phyloP scores from a whole-genome alignment of 108 stramenopile species.

The Discostella stelligeroides region DNA sequence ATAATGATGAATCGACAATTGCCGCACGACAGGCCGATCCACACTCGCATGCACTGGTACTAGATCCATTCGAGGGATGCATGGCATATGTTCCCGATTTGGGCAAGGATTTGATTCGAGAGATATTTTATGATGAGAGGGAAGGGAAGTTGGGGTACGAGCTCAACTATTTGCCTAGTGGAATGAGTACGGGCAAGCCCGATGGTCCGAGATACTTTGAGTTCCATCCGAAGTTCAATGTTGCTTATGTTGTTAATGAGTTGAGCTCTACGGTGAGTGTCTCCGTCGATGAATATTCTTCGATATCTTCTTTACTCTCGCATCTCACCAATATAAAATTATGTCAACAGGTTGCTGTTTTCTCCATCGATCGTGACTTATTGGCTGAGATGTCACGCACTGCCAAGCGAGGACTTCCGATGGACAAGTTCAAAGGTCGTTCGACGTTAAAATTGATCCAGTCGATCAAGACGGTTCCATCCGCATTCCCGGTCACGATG shows the following conservation, averaged over 20 bases:
- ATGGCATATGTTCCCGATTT: slow-evolving; percentile 88
- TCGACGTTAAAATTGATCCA: slow-evolving; percentile 85
- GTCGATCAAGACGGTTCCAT: slow-evolving; percentile 90
- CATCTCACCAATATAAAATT: not conserved
- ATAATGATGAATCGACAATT: slow-evolving; percentile 85
- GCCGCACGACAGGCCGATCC: slow-evolving; percentile 91
- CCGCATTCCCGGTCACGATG: slow-evolving; percentile 86
- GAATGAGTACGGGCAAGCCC: slow-evolving; percentile 79
- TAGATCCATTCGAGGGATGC: slow-evolving; percentile 91
- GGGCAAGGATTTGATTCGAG: slow-evolving; percentile 88
- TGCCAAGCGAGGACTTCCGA: slow-evolving; percentile 60
- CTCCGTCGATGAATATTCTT: not conserved
- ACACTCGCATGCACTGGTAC: slow-evolving; percentile 93
- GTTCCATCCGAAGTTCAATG: slow-evolving; percentile 87
- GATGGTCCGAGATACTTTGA: slow-evolving; percentile 93
- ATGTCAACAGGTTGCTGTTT: slow-evolving; percentile 78
- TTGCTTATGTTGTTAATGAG: slow-evolving; percentile 93
- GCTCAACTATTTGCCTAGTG: slow-evolving; percentile 76
- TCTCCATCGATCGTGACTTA: slow-evolving; percentile 74
- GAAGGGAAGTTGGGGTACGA: slow-evolving; percentile 66
- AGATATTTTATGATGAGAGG: slow-evolving; percentile 73
- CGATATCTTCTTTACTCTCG: too few relatives aligned
- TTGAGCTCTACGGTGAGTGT: slow-evolving; percentile 80
- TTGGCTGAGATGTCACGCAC: slow-evolving; percentile 72
- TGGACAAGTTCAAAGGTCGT: slow-evolving; percentile 68